Evolutionary conservation across 1,139 yeast genomes (phyloP), one percentile per base, ranked within the genome.

Genomic region (Scheffersomyces stambukii): DNA sequence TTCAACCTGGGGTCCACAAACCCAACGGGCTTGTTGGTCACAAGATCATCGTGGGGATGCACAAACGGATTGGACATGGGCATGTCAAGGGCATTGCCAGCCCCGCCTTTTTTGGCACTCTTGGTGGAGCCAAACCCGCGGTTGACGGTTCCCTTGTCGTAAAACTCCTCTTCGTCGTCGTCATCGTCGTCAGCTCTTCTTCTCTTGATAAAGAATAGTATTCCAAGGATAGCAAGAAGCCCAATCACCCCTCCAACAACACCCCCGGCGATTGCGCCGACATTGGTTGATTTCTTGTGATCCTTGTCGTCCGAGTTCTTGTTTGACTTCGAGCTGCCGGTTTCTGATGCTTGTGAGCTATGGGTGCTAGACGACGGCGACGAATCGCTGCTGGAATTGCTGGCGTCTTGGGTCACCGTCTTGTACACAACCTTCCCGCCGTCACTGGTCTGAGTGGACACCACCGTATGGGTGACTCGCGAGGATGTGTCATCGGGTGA

Each of bases 241-340:
- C 70, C 46, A 6, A 63, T 62, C 9, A 65, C 80, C 4, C 73
- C 82, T 16, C 85, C 86, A 9, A 77, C 80, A 2, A 73, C 84
- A 15, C 83, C 83, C 10, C 86, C 86, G 10, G 72, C 81, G 24
- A 79, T 75, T 19, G 84, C 75, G 4, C 78, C 84, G 4, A 56
- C 50, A 28, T 59, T 63, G 10, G 60, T 27, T 9, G 48, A 35
- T 22, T 36, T 33, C 14, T 42, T 43, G 4, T 41, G 34, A 2
- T 24, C 19, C 24, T n/a, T 16, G 12, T 8, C 21, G 22, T 50
- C 23, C 8, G 52, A 31, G 5, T 24, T 7, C 15, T 29, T 14
- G 5, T 30, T 15, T 3, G 30, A 13, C 8, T 28, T 13, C 2
- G 33, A 12, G 12, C 31, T 16, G 12, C 28, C 16, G 10, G 33